Percentiles rank a stretch among this genome's conserved stretches.
Conservation (phyloP, 2,329 filamentous ascomycete genomes). For the Zymoseptoria crescenta region DNA sequence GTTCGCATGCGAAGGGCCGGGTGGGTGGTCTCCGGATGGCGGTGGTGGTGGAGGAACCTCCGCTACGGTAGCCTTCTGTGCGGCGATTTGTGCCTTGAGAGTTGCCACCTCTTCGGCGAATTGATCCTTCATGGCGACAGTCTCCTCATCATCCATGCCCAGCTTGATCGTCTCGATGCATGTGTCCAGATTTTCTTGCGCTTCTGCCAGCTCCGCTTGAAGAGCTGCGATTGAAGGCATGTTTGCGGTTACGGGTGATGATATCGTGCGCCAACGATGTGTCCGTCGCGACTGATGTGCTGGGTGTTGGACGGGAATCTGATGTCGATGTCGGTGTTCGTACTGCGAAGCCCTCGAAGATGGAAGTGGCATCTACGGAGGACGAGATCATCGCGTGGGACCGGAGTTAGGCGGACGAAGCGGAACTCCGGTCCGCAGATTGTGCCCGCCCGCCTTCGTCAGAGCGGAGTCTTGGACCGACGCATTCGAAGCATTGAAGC, state of each 20-base stretch:
- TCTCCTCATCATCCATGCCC: constrained; percentile 71
- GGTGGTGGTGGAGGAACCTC: constrained; percentile 38
- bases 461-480: no score
- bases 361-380: neutral
- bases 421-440: no score
- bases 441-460: no score
- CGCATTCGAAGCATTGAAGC: no score
- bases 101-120: constrained; percentile 74
- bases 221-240: constrained; percentile 63
- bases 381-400: neutral
- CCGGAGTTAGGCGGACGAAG: neutral
- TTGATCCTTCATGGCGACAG: constrained; percentile 69
- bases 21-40: constrained; percentile 30
- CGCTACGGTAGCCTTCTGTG: constrained; percentile 45
- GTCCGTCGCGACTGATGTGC: no score
- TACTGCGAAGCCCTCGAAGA: neutral
- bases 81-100: constrained; percentile 71
- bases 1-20: constrained; percentile 12
- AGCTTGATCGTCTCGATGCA: constrained; percentile 21
- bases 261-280: neutral
- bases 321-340: neutral
- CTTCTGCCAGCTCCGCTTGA: constrained; percentile 62
- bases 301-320: neutral
- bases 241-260: neutral
- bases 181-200: constrained; percentile 21